These are phyloP conservation scores for Rhizophagus clarus DNA, from an alignment of 192 early-diverging fungal genomes.

Conservation along the genomic window DNA sequence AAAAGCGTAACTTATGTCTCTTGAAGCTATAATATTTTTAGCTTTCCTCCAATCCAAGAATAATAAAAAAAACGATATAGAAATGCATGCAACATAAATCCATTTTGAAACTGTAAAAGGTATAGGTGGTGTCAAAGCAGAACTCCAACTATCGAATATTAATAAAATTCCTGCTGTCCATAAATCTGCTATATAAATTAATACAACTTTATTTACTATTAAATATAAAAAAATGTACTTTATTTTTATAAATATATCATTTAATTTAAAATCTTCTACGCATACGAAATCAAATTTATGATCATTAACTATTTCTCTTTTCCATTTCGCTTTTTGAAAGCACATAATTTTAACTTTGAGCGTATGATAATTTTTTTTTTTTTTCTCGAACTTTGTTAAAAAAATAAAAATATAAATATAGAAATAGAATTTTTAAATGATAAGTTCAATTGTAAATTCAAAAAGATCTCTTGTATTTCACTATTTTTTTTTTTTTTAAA, in stretches of 20 bases:
- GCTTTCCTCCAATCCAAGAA: constrained; percentile 72
- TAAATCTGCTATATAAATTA: constrained; percentile 82
- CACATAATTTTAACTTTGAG: constrained; percentile 12
- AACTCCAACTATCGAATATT: constrained; percentile 39
- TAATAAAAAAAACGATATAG: constrained; percentile 70
- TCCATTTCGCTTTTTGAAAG: constrained; percentile 62
- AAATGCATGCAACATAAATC: constrained; percentile 64
- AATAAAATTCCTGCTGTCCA: constrained; percentile 71
- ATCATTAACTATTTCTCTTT: constrained; percentile 76
- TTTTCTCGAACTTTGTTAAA: too few relatives aligned
- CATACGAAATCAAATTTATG: constrained; percentile 90
- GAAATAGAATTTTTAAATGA: too few relatives aligned
- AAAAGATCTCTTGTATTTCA: too few relatives aligned
- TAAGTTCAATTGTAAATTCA: too few relatives aligned
- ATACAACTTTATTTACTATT: constrained; percentile 65
- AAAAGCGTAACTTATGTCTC: constrained; percentile 77
- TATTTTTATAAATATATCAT: constrained; percentile 44
- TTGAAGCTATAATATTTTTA: constrained; percentile 57
- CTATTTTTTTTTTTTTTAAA: too few relatives aligned
- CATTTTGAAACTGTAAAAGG: constrained; percentile 51
- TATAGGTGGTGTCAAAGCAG: constrained; percentile 39
- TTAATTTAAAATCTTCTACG: constrained; percentile 72
- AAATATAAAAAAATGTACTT: constrained; percentile 62
- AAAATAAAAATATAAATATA: too few relatives aligned
- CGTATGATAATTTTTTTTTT: too few relatives aligned